Percentiles rank a stretch among this genome's conserved stretches.
phyloP scores from a whole-genome alignment of 768 basidiomycete species.

The Podaxis sp. region DNA sequence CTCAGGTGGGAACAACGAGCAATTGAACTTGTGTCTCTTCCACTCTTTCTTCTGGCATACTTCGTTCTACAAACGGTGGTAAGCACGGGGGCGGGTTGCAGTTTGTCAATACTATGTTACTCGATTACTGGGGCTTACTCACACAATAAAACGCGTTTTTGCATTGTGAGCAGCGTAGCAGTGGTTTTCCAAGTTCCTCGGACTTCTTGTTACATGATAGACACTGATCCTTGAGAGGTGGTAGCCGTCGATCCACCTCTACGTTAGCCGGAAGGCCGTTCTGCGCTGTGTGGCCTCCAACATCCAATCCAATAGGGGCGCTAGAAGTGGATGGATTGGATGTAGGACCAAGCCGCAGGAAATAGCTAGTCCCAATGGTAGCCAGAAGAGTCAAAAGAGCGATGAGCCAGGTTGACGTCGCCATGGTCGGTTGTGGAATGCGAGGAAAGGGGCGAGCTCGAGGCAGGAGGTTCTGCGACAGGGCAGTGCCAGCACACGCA shows the following conservation, averaged over 20 bases:
- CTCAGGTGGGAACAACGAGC: conserved; percentile 4
- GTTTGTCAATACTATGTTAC: background rate
- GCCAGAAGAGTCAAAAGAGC: conserved; percentile 7
- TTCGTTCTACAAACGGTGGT: background rate
- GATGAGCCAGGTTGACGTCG: background rate
- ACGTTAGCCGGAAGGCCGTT: background rate
- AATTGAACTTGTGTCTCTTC: conserved; percentile 10
- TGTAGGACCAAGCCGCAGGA: background rate
- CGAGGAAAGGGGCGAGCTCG: background rate
- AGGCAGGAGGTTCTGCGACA: background rate
- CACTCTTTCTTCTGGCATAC: conserved; percentile 7
- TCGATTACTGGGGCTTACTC: background rate
- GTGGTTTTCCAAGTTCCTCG: background rate
- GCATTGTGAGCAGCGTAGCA: conserved; percentile 7
- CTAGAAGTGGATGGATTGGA: background rate
- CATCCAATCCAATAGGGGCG: background rate
- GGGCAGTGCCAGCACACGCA: background rate
- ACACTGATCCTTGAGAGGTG: background rate
- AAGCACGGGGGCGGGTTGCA: background rate
- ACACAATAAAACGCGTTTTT: conserved; percentile 10
- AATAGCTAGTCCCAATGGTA: conserved; percentile 1
- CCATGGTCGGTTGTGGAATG: background rate
- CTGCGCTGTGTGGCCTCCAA: background rate
- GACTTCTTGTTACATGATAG: background rate
- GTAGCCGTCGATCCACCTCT: background rate